Evolutionary conservation across 148 eudicot species (phyloP).

Genomic region (Dysphania ambrosioides): DNA sequence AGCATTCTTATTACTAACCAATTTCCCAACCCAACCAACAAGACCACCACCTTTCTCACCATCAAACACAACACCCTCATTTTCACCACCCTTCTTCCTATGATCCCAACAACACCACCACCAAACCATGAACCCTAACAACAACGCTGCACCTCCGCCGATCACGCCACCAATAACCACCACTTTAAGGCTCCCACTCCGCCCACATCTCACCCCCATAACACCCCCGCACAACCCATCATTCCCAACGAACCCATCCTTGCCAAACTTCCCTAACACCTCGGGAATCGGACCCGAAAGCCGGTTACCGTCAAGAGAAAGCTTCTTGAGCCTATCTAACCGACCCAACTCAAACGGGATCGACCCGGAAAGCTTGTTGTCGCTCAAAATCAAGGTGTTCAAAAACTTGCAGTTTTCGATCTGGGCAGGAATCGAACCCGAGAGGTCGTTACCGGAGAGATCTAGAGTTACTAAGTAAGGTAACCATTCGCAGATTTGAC

Average conservation of each 20-base stretch:
- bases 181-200: constrained; percentile 48
- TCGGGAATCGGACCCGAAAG: constrained; percentile 58
- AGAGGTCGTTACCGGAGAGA: constrained; percentile 50
- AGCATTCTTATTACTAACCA: constrained; percentile 56
- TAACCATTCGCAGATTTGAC: constrained; percentile 59
- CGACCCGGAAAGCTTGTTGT: constrained; percentile 51
- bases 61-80: constrained; percentile 22
- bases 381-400: constrained; percentile 43
- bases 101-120: constrained; percentile 53
- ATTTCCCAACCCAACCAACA: constrained; percentile 59
- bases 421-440: constrained; percentile 54
- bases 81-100: constrained; percentile 23
- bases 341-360: constrained; percentile 52
- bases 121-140: constrained; percentile 66
- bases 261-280: constrained; percentile 23
- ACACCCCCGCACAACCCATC: constrained; percentile 60
- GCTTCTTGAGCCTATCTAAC: constrained; percentile 52
- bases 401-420: constrained; percentile 59
- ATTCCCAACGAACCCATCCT: constrained; percentile 46
- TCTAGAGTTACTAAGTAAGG: constrained; percentile 67
- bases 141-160: constrained; percentile 52
- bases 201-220: constrained; percentile 52
- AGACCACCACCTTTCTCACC: constrained; percentile 41
- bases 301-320: constrained; percentile 47
- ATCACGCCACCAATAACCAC: constrained; percentile 67